These are phyloP conservation scores for Hemileccinum rubropunctum DNA, from an alignment of 768 basidiomycete genomes.

Conservation along the genomic window DNA sequence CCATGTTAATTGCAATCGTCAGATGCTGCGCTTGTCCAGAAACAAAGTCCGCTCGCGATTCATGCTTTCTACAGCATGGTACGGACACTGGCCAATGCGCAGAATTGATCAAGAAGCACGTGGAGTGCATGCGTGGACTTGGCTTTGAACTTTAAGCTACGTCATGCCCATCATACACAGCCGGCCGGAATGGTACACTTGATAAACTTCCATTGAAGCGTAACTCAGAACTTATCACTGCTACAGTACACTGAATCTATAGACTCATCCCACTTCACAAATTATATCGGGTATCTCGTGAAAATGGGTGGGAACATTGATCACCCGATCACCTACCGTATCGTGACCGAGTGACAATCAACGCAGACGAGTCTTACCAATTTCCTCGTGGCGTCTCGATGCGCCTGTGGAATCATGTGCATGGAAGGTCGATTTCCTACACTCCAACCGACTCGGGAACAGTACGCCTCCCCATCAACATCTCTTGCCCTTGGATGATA, in stretches of 20 bases:
- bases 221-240: slow-evolving; percentile 1
- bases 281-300: neutral
- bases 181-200: neutral
- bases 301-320: too few species aligned
- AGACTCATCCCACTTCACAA: slow-evolving; percentile 11
- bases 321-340: neutral
- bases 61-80: slow-evolving; percentile 79
- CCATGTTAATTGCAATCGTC: slow-evolving; percentile 2
- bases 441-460: neutral
- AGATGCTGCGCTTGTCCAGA: slow-evolving; percentile 97
- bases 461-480: neutral
- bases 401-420: neutral
- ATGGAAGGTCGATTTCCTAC: neutral
- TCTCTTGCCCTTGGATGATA: neutral
- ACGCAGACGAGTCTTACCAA: neutral
- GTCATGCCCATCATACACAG: neutral
- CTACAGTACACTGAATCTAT: neutral
- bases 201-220: neutral
- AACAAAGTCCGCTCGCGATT: slow-evolving; percentile 89
- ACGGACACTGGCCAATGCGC: slow-evolving; percentile 78
- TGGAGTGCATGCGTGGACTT: slow-evolving; percentile 86
- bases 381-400: neutral
- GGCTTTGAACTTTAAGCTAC: slow-evolving; percentile 75
- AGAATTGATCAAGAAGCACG: slow-evolving; percentile 56
- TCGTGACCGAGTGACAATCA: neutral